Percentiles rank a stretch among this genome's conserved stretches.
These are phyloP conservation scores for Haplosporangium sp. DNA, from an alignment of 371 early-diverging fungal genomes.

Conservation along the genomic window DNA sequence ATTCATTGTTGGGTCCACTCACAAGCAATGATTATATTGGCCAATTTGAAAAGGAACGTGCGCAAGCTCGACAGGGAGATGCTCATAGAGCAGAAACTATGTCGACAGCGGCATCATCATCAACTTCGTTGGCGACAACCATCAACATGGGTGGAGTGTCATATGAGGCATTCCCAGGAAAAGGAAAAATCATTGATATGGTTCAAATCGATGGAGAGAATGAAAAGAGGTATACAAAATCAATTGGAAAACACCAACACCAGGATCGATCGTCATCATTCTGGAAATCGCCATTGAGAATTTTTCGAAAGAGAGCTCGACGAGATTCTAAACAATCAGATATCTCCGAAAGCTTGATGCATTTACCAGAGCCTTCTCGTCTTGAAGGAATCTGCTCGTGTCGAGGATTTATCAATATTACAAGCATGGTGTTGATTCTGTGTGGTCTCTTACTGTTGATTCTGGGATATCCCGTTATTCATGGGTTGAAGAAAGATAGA, in stretches of 20 bases:
- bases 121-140: slow-evolving; percentile 5
- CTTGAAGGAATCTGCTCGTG: slow-evolving; percentile 49
- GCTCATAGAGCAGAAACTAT: not conserved
- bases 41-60: slow-evolving; percentile 31
- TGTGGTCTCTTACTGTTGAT: slow-evolving; percentile 33
- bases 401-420: slow-evolving; percentile 34
- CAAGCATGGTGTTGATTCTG: slow-evolving; percentile 40
- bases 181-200: slow-evolving; percentile 2
- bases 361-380: slow-evolving; percentile 35
- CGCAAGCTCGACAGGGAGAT: not conserved
- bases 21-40: slow-evolving; percentile 32
- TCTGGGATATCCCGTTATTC: slow-evolving; percentile 40
- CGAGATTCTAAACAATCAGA: slow-evolving; percentile 16
- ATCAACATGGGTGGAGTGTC: not conserved
- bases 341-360: slow-evolving; percentile 37
- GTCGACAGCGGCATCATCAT: not conserved
- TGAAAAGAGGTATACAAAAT: not conserved
- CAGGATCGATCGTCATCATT: not conserved
- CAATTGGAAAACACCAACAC: not conserved
- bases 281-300: not conserved
- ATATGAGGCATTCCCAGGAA: not conserved
- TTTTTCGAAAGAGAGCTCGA: not conserved
- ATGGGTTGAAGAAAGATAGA: slow-evolving; percentile 27
- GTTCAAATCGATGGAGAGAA: not conserved
- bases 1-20: slow-evolving; percentile 17